Base-by-base conservation (phyloP, 1,139 yeast genomes). In the Hanseniaspora gamundiae region DNA sequence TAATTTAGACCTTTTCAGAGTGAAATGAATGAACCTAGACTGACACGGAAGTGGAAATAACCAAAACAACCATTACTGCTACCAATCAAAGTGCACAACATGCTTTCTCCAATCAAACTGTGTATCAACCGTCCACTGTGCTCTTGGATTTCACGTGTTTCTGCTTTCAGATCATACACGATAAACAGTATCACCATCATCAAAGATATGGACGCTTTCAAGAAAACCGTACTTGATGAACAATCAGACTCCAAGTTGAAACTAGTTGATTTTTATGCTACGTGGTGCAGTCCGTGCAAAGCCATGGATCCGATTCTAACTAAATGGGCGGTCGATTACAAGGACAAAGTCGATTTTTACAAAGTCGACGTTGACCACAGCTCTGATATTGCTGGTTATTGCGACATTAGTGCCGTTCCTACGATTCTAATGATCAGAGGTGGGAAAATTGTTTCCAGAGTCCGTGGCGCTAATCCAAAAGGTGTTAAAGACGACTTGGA, bases 211-310 rank as follows among this genome's bases (percentile, higher is more conserved):
- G 57, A 67, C 43, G 77, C 74, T 52, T 78, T 78, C 59, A 64
- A 68, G 33, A 66, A 65, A 26, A 45, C 45, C 14, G 69, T 74
- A 39, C 68, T 74, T 50, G 36, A 17, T 6, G 16, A 33, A 60
- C 66, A 69, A 51, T n/a, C n/a, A n/a, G n/a, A n/a, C n/a, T n/a
- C n/a, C n/a, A 74, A 80, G 48, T 66, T 80, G 62, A 77, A 82
- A 39, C 75, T 84, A 33, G 81, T 85, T 49, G 95, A 86, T 63
- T 86, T 84, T 63, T 80, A 74, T 58, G 95, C 95, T 44, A 75
- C 81, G 43, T 86, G 95, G 95, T 86, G 95, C 67, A 94, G 91
- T 45, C 95, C 95, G 38, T 86, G 95, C 68, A 82, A 81, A 64
- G 83, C 83, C 58, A 78, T 86, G 63, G 76, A 88, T 29, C 95